Base-by-base conservation (phyloP, 2,329 filamentous ascomycete genomes). In the Neobulgaria alba region DNA sequence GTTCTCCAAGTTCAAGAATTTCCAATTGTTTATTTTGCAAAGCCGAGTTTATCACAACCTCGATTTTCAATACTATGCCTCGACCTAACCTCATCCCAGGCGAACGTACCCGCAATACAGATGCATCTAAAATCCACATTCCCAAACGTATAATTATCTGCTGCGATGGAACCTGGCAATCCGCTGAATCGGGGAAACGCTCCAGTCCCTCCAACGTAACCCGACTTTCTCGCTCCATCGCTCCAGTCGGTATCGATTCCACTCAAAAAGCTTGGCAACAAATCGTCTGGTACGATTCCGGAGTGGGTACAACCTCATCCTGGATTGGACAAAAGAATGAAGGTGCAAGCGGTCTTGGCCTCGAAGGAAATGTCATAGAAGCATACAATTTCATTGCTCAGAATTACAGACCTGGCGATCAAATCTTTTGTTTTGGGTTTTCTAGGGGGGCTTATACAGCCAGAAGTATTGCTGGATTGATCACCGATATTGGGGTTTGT, bases 261-360 rank as follows among this genome's bases (percentile, higher is more conserved):
- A 7, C 43, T 33, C 21, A 31, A 3, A 40, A 43, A 18, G 14
- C 38, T 5, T 42, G 44, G 41, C 36, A 44, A 23, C 75, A 79
- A 55, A 67, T 79, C 45, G 69, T 76, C 41, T 72, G 69, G 49
- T 79, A 79, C 52, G 72, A 76, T 53, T 70, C 71, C 8, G 75
- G 75, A 14, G 68, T 78, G 15, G 75, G 75, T n/a, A 73, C 71
- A 10, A 68, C 67, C 2, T 65, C 66, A 48, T 67, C 67, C 31
- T 45, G 64, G 16, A 43, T 72, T 18, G 69, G 74, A 39, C 62
- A 63, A 34, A 42, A 75, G 10, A 63, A 68, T 0, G 71, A 72
- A 3, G 73, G 73, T 36, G 68, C 69, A 2, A 75, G 74, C 48
- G 72, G 73, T 2, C 52, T 63, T n/a, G 72, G 72, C 2, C 65